Evolutionary conservation across 768 basidiomycete genomes (phyloP).

Genomic region (Kwoniella dejecticola): DNA sequence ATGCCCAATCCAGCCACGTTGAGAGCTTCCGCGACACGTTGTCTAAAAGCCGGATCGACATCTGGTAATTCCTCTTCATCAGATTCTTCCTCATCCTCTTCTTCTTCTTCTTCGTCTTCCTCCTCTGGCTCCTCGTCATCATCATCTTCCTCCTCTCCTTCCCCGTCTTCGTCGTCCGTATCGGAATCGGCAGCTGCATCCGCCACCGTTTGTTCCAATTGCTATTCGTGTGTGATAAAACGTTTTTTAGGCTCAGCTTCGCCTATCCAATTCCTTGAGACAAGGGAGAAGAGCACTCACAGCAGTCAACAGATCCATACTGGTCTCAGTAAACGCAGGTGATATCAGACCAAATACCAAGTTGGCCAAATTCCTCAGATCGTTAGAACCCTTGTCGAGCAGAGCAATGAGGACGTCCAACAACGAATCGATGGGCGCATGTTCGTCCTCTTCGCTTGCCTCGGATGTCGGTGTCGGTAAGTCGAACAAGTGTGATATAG

Average conservation of each 20-base stretch:
- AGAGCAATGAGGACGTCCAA: slow-evolving; percentile 89
- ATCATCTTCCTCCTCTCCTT: slow-evolving; percentile 48
- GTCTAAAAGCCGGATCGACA: slow-evolving; percentile 63
- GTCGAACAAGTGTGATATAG: slow-evolving; percentile 50
- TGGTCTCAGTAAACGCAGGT: slow-evolving; percentile 66
- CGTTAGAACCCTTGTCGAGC: slow-evolving; percentile 78
- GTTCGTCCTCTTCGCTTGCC: slow-evolving; percentile 56
- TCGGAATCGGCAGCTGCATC: slow-evolving; percentile 54
- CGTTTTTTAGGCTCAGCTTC: background rate
- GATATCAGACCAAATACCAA: slow-evolving; percentile 76
- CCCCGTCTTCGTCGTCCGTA: slow-evolving; percentile 57
- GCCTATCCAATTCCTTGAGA: slow-evolving; percentile 1
- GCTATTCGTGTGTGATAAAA: no score
- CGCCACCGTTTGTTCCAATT: slow-evolving; percentile 71
- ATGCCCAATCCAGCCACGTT: slow-evolving; percentile 60
- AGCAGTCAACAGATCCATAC: slow-evolving; percentile 76
- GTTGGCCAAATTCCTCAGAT: slow-evolving; percentile 75
- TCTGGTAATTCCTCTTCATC: slow-evolving; percentile 51
- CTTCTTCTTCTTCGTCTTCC: slow-evolving; percentile 39
- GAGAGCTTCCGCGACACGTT: slow-evolving; percentile 62
- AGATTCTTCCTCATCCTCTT: slow-evolving; percentile 55
- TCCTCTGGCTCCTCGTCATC: slow-evolving; percentile 42
- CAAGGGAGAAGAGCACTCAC: slow-evolving; percentile 60
- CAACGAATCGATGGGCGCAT: slow-evolving; percentile 76
- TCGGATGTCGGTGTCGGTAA: slow-evolving; percentile 33